phyloP scores from a whole-genome alignment of 306 rosid species.

The Styphnolobium japonicum region DNA sequence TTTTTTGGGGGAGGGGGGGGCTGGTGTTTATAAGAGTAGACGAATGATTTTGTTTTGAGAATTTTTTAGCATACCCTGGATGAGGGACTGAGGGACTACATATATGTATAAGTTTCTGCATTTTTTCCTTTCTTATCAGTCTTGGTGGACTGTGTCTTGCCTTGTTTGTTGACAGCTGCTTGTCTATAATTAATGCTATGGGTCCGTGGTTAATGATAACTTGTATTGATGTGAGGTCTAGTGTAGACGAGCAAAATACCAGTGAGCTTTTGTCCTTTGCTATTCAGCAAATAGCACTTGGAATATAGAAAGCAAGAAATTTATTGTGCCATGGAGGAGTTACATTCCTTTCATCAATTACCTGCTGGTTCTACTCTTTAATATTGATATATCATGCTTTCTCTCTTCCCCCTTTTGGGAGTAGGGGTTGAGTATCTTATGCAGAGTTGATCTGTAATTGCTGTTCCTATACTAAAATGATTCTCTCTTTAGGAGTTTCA shows the following conservation, averaged over 20 bases:
- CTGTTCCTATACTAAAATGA: background rate
- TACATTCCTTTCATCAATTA: constrained; percentile 8
- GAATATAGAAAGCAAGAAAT: constrained; percentile 1
- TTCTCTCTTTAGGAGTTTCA: constrained; percentile 20
- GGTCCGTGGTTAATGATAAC: background rate
- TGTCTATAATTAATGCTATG: background rate
- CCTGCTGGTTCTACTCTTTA: background rate
- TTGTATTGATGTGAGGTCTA: background rate
- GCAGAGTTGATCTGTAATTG: background rate
- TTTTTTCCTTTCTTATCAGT: background rate
- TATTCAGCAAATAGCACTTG: background rate
- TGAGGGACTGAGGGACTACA: background rate
- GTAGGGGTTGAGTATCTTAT: constrained; percentile 17
- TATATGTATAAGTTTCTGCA: background rate
- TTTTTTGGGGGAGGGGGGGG: background rate
- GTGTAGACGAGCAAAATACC: background rate
- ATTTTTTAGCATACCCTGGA: background rate
- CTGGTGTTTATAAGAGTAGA: background rate
- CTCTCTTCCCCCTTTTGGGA: background rate
- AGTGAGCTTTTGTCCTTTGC: background rate
- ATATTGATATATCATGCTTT: background rate
- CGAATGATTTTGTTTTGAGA: background rate
- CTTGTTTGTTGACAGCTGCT: background rate
- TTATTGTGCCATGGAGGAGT: background rate
- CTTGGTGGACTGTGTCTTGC: background rate